Base-by-base conservation (phyloP, 352 stramenopile genomes). In the Phytophthora syringae region DNA sequence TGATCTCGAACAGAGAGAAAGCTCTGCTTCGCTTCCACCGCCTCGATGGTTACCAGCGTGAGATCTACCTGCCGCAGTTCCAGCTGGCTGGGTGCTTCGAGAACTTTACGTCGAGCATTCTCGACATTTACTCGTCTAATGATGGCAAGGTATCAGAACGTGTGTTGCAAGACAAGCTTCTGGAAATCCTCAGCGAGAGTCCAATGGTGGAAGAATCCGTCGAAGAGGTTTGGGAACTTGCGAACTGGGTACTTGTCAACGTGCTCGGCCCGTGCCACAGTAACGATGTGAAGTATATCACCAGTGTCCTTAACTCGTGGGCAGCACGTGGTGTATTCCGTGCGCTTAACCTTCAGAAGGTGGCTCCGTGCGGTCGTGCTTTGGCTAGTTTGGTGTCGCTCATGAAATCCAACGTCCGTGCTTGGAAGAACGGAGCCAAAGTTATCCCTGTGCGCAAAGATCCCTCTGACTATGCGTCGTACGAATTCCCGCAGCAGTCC, bases 51-150 rank as follows among this genome's bases (percentile, higher is more conserved):
- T 99, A 99, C 72, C 96, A 96, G 67, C 97, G 98, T 55, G 95
- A 98, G 40, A 98, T 99, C 64, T 99, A 99, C 67, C 70, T 99
- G 37, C 97, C 97, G 20, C 93, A 99, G 45, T 99, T 99, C 70
- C 97, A 99, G 67, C 93, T 98, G 13, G 97, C 97, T 11, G 97
- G 97, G 16, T 98, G 94, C 54, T 98, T 99, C 18, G 97, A 99
- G 69, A 87, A 86, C 27, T 97, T 97, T 42, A 94, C 81, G 16
- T 86, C 84, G 3, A 80, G 50, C 21, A 86, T 94, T 40, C 64
- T 88, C 44, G 84, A 94, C 36, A 71, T 95, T 43, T 94, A 93
- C 74, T 68, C 75, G 28, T 76, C 74, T 22, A 76, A 84, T 32
- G 71, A 88, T 21, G 72, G 60, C 18, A 76, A 83, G 3, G 79